Evolutionary conservation across 495 filamentous ascomycete genomes (phyloP), one percentile per base, ranked within the genome.

Genomic region (Thermothielavioides terrestris): DNA sequence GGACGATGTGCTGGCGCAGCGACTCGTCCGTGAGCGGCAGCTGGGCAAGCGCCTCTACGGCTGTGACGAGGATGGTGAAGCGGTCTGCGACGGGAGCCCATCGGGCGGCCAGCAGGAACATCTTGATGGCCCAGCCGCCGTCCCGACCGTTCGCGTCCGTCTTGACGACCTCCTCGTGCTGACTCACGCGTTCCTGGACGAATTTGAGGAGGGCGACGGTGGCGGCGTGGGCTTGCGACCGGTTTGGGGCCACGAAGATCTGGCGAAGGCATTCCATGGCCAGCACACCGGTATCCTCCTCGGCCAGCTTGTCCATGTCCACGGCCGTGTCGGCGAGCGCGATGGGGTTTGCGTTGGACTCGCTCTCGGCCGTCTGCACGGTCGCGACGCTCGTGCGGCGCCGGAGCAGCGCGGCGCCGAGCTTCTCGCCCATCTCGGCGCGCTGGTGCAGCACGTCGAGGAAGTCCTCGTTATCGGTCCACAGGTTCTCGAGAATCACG

Each of bases 71-170:
- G 42, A 95, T 90, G 26, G 89, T 77, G 70, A 88, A 95, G 26
- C 90, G 86, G 60, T 92, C 85, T 53, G 94, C 89, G 8, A 96
- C 90, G 0, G 90, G 88, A 23, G 88, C 84, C 88, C 88, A 94
- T 45, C 81, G 77, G 38, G 84, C 80, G 23, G 84, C 75, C 53
- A 89, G 71, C 56, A 86, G 80, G 54, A 92, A 83, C 47, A 95
- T 73, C 46, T 82, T 84, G 32, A 84, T 82, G 6, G 86, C 79
- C 90, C 90, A 96, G 43, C 75, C 83, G 46, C 72, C 70, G 56
- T 69, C 65, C 39, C 67, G 62, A 27, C 64, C 63, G 42, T 61
- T 55, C 12, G 52, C 41, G 25, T 60, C 53, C 49, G 60, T 58
- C 53, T 58, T 58, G 27, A 72, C 55, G 30, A 72, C 65, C 18